These are phyloP conservation scores for Mortierella sp. DNA, from an alignment of 371 early-diverging fungal genomes.

Conservation along the genomic window DNA sequence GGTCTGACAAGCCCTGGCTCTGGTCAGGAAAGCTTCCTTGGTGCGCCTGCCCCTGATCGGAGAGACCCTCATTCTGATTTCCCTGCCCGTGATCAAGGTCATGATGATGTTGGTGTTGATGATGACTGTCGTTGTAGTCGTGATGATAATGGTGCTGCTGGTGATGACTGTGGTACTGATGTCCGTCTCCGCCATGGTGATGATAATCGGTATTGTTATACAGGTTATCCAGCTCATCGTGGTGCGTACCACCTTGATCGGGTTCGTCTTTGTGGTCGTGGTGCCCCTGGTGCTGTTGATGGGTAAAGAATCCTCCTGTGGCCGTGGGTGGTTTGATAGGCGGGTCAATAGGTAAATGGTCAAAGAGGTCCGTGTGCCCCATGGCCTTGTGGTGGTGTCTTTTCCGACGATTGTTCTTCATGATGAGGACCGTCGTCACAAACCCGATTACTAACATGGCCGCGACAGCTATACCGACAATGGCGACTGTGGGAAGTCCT, in stretches of 20 bases:
- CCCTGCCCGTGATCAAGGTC: no score
- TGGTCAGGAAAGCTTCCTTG: conserved; percentile 1
- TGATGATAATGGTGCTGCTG: conserved; percentile 5
- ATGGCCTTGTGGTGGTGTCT: conserved; percentile 19
- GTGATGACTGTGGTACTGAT: conserved; percentile 13
- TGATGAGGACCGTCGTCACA: conserved; percentile 15
- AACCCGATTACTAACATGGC: conserved; percentile 22
- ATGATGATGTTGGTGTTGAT: conserved; percentile 4
- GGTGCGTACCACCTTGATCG: conserved; percentile 16
- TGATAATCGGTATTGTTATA: conserved; percentile 24
- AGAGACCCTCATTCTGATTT: conserved; percentile 1
- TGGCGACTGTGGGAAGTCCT: conserved; percentile 17
- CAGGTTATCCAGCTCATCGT: conserved; percentile 25
- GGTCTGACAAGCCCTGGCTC: neutral
- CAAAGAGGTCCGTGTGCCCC: conserved; percentile 27
- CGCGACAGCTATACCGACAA: conserved; percentile 15
- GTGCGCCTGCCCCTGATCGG: neutral
- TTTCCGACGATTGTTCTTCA: conserved; percentile 3
- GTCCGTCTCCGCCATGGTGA: conserved; percentile 10
- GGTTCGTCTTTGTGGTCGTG: conserved; percentile 6
- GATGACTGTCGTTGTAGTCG: conserved; percentile 12
- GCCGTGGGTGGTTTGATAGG: conserved; percentile 6
- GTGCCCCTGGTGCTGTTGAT: neutral
- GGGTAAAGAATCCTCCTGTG: neutral
- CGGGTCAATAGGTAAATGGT: conserved; percentile 26